A percentile compares a stretch with the other conserved stretches of the same genome.
Conservation (phyloP, 2,329 filamentous ascomycete species). For the Samsoniella hepiali region DNA sequence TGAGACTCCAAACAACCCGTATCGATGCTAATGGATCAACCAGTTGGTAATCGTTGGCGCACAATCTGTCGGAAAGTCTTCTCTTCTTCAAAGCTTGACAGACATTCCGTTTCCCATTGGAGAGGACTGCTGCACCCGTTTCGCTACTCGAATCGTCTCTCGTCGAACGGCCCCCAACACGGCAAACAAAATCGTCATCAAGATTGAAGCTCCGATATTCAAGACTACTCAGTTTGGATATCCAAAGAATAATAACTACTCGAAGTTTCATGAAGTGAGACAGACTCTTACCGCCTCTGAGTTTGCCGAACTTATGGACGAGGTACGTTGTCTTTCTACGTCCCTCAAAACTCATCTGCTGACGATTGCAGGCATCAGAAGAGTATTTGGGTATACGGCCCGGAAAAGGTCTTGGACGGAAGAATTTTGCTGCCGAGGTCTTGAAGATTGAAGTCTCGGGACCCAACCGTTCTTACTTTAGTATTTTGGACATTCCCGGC, state of each 20-base stretch:
- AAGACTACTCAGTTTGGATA: conserved; percentile 24
- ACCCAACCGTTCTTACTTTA: conserved; percentile 35
- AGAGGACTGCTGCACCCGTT: conserved; percentile 34
- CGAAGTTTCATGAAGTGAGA: conserved; percentile 24
- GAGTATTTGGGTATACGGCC: conserved; percentile 31
- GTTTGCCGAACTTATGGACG: conserved; percentile 30
- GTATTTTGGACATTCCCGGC: conserved; percentile 38
- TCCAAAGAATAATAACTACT: conserved; percentile 19
- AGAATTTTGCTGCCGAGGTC: conserved; percentile 37
- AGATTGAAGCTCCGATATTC: conserved; percentile 30
- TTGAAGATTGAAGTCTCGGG: conserved; percentile 38
- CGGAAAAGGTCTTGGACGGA: conserved; percentile 24
- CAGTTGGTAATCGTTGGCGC: conserved; percentile 37
- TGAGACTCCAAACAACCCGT: background rate
- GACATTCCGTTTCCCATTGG: conserved; percentile 37
- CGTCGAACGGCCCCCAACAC: conserved; percentile 30
- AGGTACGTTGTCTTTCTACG: conserved; percentile 23
- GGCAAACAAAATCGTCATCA: conserved; percentile 30
- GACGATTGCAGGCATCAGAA: conserved; percentile 25
- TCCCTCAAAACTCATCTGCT: too few relatives aligned
- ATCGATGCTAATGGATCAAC: background rate
- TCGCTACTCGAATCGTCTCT: conserved; percentile 37
- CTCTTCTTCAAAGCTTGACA: conserved; percentile 35
- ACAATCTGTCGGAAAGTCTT: conserved; percentile 38
- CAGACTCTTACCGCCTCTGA: conserved; percentile 28